Conservation (phyloP, 1,284 basidiomycete species). For the Trichosporon sp. region DNA sequence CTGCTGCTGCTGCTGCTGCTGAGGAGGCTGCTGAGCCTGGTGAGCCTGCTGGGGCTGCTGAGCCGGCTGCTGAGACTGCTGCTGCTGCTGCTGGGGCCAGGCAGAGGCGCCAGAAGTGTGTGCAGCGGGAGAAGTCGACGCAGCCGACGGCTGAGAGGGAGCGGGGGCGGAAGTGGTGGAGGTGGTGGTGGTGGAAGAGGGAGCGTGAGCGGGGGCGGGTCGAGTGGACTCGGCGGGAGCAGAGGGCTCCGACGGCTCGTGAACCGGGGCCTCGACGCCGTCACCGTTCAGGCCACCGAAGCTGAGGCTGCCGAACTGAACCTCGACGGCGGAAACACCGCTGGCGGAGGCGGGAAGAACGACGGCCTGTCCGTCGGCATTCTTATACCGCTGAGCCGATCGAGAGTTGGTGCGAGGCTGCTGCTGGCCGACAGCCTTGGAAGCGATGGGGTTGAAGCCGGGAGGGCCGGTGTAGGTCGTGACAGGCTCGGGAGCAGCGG, state of each 20-base stretch:
- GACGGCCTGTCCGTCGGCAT: constrained; percentile 47
- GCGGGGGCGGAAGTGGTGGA: constrained; percentile 18
- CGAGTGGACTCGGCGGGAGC: constrained; percentile 11
- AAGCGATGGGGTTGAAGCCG: constrained; percentile 44
- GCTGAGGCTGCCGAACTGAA: constrained; percentile 49
- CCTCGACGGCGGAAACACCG: constrained; percentile 42
- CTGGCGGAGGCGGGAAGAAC: constrained; percentile 38
- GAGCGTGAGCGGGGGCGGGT: constrained; percentile 17
- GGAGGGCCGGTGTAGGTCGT: constrained; percentile 48
- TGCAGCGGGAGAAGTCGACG: constrained; percentile 9
- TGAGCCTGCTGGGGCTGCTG: constrained; percentile 16
- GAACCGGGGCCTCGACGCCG: constrained; percentile 39
- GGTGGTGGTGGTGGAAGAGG: constrained; percentile 17
- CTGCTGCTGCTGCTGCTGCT: constrained; percentile 14
- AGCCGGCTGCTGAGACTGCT: constrained; percentile 11
- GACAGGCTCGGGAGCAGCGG: constrained; percentile 30
- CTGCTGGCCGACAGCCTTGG: constrained; percentile 23
- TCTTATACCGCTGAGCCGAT: constrained; percentile 44
- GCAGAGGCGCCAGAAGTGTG: constrained; percentile 11
- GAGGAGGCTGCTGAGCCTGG: constrained; percentile 14
- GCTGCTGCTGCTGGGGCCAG: constrained; percentile 9
- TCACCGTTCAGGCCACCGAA: constrained; percentile 47
- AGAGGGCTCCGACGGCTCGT: constrained; percentile 19
- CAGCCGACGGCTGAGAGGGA: constrained; percentile 14
- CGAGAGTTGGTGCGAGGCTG: constrained; percentile 43